Conservation (phyloP, 192 early-diverging fungal genomes). For the Spinellus fusiger region DNA sequence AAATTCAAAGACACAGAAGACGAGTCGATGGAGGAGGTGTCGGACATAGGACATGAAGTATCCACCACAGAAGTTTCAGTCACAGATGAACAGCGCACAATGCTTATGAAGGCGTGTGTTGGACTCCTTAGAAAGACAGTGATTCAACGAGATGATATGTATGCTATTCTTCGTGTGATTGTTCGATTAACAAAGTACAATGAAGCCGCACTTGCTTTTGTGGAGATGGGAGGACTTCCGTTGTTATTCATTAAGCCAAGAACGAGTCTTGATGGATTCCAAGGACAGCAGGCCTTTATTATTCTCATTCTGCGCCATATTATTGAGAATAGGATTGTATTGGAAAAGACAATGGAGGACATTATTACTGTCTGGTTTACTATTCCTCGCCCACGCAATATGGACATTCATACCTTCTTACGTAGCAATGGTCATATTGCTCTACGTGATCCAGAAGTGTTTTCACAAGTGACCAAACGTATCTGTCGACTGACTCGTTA, state of each 20-base stretch:
- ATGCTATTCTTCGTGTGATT: constrained; percentile 72
- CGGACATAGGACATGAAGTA: constrained; percentile 25
- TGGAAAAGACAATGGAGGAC: constrained; percentile 64
- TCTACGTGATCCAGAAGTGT: constrained; percentile 64
- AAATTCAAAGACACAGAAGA: background rate
- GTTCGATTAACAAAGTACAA: constrained; percentile 77
- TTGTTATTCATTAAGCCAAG: constrained; percentile 56
- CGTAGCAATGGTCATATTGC: constrained; percentile 60
- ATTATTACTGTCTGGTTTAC: constrained; percentile 74
- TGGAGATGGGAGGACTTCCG: constrained; percentile 60
- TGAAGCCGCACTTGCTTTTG: constrained; percentile 56
- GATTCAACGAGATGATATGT: constrained; percentile 40
- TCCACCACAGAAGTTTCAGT: constrained; percentile 7
- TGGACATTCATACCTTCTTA: constrained; percentile 66
- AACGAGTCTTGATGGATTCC: constrained; percentile 58
- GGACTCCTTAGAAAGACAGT: constrained; percentile 31
- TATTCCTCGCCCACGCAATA: constrained; percentile 54
- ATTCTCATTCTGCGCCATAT: constrained; percentile 87
- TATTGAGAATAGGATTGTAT: constrained; percentile 63
- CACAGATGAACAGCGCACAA: constrained; percentile 20
- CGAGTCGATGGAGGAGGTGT: constrained; percentile 16
- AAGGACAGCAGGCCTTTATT: constrained; percentile 72
- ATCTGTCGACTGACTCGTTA: constrained; percentile 54
- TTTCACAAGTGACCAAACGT: constrained; percentile 55
- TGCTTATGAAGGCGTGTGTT: constrained; percentile 34